Base-by-base conservation (phyloP, 2,329 filamentous ascomycete genomes). In the Pseudogymnoascus sp. region DNA sequence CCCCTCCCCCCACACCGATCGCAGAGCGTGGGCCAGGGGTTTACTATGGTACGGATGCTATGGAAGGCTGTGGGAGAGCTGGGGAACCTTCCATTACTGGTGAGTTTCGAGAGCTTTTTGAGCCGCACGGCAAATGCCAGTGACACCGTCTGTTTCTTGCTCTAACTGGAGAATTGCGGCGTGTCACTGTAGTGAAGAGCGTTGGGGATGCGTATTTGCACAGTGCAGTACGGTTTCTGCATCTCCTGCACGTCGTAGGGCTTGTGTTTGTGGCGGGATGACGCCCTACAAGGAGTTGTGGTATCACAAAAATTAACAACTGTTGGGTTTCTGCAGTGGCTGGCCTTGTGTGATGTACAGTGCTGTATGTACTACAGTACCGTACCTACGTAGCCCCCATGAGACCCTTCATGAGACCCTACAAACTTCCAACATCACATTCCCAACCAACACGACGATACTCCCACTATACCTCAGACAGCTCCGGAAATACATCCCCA, bases 231-330 rank as follows among this genome's bases (percentile, higher is more conserved):
- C 4, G 13, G 48, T n/a, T 57, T 57, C 25, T 31, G 48, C 48
- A 57, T 25, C 21, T 54, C 48, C 48, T 57, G 48, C 48, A 57
- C 48, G 25, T 57, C n/a, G 48, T 34, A 57, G 48, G 48, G 48
- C 48, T 34, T 13, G 48, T 34, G 48, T 31, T 57, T 25, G 48
- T 31, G 25, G 25, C 48, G 48, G 14, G n/a, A 57, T 34, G 48
- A 3, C 48, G 48, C 48, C n/a, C 25, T 57, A 57, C 48, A 57
- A 19, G 25, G 25, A 13, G 8, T 8, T 57, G 8, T 57, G 48
- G 48, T 57, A 57, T 57, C 48, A 57, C 48, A 57, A 57, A 57
- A 25, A 57, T 31, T 57, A 57, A 57, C 25, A 19, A 19, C 25
- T 54, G 14, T 19, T 57, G 48, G 25, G 48, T 57, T 57, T 57